Base-by-base conservation (phyloP, 78 protist species). In the slime mould (Dictyostelium discoideum) region DNA sequence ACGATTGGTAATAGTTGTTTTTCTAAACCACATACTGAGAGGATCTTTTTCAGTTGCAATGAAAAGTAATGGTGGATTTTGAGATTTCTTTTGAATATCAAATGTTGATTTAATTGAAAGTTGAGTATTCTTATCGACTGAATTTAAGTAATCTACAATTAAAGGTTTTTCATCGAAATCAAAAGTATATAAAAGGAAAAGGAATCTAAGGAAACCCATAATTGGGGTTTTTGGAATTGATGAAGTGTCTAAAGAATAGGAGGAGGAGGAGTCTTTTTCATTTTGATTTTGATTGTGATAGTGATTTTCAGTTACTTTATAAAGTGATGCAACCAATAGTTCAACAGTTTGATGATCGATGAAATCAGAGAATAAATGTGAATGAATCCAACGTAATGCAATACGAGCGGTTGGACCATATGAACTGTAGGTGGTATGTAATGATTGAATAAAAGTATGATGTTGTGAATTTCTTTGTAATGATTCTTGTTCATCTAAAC, bases 31-130 rank as follows among this genome's bases (percentile, higher is more conserved):
- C 16, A 39, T 16, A 22, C 22, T n/a, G 4, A 24, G 13, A 44
- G 57, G 69, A 73, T 90, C 95, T 73, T 82, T 81, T 7, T 90
- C 89, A 22, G 95, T 90, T 26, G 95, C 95, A n/a, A 90, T 67
- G 77, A 72, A 90, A 13, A 90, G 24, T 0, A 90, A 22, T 73
- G 95, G 95, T 29, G 86, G 87, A 57, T 80, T 82, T 10, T n/a
- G 5, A 3, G 73, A 76, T 32, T 63, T 10, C 24, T 90, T 90
- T 63, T 90, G 95, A 26, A 46, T 13, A 0, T 67, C 85, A 69
- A 90, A 82, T 1, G 46, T 82, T 6, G n/a, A 22, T 67, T 90
- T 18, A 81, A 90, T 90, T 26, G 81, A 24, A 9, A 20, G 16
- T 3, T 48, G n/a, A 8, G 77, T 18, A 42, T 32, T 65, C 1